A percentile compares a stretch with the other conserved stretches of the same genome.
Evolutionary conservation across 2,329 filamentous ascomycete genomes (phyloP).

Genomic region (Fusarium redolens): DNA sequence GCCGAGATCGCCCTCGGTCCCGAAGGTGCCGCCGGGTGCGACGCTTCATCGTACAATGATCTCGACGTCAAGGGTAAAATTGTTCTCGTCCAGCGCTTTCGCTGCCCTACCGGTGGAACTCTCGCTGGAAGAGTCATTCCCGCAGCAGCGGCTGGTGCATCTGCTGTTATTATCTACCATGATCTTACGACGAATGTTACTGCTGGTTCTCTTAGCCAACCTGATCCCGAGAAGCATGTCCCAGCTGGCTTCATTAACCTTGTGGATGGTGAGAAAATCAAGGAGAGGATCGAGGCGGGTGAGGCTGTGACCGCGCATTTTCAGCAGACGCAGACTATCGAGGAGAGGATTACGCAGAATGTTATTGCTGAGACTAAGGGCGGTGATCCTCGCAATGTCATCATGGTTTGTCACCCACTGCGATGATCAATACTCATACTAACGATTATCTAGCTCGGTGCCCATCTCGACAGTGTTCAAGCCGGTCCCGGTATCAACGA

Average conservation of each 20-base stretch:
- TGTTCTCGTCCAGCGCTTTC: slow-evolving; percentile 39
- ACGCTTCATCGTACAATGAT: slow-evolving; percentile 27
- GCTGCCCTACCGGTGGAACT: slow-evolving; percentile 41
- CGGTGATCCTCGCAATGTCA: slow-evolving; percentile 35
- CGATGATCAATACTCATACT: neutral
- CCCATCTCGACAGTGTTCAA: slow-evolving; percentile 35
- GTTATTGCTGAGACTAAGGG: slow-evolving; percentile 34
- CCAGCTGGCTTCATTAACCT: slow-evolving; percentile 41
- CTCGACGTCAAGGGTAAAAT: slow-evolving; percentile 44
- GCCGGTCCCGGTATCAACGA: slow-evolving; percentile 39
- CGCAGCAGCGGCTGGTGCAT: slow-evolving; percentile 33
- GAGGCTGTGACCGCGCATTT: slow-evolving; percentile 46
- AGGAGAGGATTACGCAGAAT: slow-evolving; percentile 39
- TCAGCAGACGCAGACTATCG: slow-evolving; percentile 37
- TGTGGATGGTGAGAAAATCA: slow-evolving; percentile 55
- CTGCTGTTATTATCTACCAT: slow-evolving; percentile 37
- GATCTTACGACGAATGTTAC: slow-evolving; percentile 35
- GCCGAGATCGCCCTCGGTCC: slow-evolving; percentile 37
- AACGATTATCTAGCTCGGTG: slow-evolving; percentile 2
- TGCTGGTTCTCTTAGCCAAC: slow-evolving; percentile 38
- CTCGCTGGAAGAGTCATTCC: slow-evolving; percentile 38
- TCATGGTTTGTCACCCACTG: slow-evolving; percentile 20
- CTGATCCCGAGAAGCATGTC: slow-evolving; percentile 30
- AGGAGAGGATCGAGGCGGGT: slow-evolving; percentile 52
- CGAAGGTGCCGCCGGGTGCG: slow-evolving; percentile 39